Evolutionary conservation across 352 stramenopile genomes (phyloP).

Genomic region (Globisporangium okanoganense): DNA sequence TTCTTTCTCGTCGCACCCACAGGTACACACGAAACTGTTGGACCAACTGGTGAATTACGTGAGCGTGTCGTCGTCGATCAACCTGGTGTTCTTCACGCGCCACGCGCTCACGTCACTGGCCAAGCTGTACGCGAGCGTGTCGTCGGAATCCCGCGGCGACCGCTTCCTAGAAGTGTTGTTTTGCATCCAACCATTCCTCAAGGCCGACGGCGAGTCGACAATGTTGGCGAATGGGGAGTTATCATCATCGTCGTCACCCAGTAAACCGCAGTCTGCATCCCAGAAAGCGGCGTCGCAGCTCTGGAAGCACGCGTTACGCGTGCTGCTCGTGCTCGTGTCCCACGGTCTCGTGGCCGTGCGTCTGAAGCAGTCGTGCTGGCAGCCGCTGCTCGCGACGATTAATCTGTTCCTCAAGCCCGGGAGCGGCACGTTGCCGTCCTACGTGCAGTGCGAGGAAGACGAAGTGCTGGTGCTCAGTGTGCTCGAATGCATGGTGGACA

Average conservation of each 20-base stretch:
- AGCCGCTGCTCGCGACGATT: conserved; percentile 60
- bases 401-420: conserved; percentile 53
- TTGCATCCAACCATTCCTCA: conserved; percentile 66
- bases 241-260: conserved; percentile 14
- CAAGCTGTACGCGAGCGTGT: conserved; percentile 73
- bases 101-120: conserved; percentile 71
- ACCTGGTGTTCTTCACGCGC: conserved; percentile 76
- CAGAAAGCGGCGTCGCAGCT: conserved; percentile 68
- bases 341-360: conserved; percentile 56
- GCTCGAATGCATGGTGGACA: conserved; percentile 74
- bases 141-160: conserved; percentile 39
- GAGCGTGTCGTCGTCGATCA: conserved; percentile 27
- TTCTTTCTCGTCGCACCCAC: conserved; percentile 56
- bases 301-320: conserved; percentile 74
- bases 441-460: conserved; percentile 69
- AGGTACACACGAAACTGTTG: conserved; percentile 63
- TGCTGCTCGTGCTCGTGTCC: conserved; percentile 70
- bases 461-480: conserved; percentile 71
- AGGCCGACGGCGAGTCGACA: conserved; percentile 22
- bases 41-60: conserved; percentile 73
- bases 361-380: conserved; percentile 46
- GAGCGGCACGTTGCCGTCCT: conserved; percentile 45
- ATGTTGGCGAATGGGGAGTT: neutral
- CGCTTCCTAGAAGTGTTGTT: conserved; percentile 60
- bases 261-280: conserved; percentile 40